Evolutionary conservation across 306 rosid species (phyloP).

Genomic region (Trifolium fragiferum): DNA sequence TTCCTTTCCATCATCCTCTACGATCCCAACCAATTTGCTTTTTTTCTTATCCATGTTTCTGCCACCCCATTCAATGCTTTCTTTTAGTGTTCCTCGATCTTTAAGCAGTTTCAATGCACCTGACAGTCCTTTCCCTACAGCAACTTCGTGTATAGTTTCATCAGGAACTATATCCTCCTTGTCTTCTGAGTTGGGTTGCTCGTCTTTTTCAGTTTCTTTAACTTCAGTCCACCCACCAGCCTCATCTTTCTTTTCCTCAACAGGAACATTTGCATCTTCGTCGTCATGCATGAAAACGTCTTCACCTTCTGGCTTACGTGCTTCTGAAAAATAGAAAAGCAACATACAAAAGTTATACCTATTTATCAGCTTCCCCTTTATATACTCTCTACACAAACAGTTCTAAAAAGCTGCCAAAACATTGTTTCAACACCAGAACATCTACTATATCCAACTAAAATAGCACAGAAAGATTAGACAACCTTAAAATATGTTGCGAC

Average conservation of each 20-base stretch:
- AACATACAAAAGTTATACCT: constrained; percentile 30
- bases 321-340: constrained; percentile 62
- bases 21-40: constrained; percentile 86
- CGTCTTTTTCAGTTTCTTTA: constrained; percentile 59
- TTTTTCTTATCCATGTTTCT: constrained; percentile 99
- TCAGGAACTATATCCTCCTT: constrained; percentile 70
- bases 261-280: constrained; percentile 60
- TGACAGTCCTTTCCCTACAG: constrained; percentile 88
- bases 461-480: constrained; percentile 3
- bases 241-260: constrained; percentile 58
- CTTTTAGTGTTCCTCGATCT: constrained; percentile 93
- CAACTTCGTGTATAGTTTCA: constrained; percentile 89
- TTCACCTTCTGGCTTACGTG: constrained; percentile 79
- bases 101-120: constrained; percentile 86
- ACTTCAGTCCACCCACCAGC: constrained; percentile 94
- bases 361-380: constrained; percentile 16
- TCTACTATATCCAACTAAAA: constrained; percentile 31
- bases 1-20: constrained; percentile 71
- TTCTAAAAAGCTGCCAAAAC: constrained; percentile 19
- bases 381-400: constrained; percentile 12
- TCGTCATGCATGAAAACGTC: constrained; percentile 90
- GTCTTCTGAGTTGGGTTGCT: constrained; percentile 59
- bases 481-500: constrained; percentile 24
- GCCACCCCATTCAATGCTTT: constrained; percentile 96
- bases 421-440: constrained; percentile 14